Evolutionary conservation across 1,284 basidiomycete genomes (phyloP), one percentile per base, ranked within the genome.

Genomic region (Fomitopsis betulina): DNA sequence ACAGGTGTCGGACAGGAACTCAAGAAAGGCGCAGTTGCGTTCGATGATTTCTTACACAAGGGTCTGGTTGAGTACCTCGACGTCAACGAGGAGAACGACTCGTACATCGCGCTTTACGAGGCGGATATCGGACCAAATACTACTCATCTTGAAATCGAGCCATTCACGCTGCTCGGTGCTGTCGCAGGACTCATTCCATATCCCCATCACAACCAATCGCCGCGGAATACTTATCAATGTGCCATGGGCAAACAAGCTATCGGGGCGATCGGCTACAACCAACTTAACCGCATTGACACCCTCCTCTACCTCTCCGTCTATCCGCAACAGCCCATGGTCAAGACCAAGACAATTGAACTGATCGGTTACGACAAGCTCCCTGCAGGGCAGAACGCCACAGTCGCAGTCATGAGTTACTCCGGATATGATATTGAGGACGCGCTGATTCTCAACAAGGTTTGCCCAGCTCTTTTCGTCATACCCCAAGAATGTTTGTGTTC

Each of bases 171-270:
- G 57, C 86, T 99, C 17, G 97, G 97, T 8, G 97, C 96, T 19
- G 96, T 98, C 43, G 97, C 97, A 6, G 97, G 98, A 39, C 83
- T 99, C 21, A 99, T 99, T 69, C 97, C 97, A 9, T 99, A 99
- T 70, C 97, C 98, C 0, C 97, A 99, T 71, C 97, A 99, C 75
- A 99, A 99, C 70, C 98, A 99, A 72, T 98, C 96, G 2, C 97
- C 98, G 5, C 88, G 97, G 58, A 98, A 99, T 70, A 99, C 97
- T 1, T 99, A 99, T 71, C 96, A 99, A 78, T 99, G 97, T 71
- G 97, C 97, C 55, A 99, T 99, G 97, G 97, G 97, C 62, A 99
- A 99, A 78, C 97, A 99, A 79, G 97, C 97, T 0, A 98, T 99
- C 62, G 97, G 97, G n/a, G 96, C 95, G 2, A 99, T 99, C 65